Base-by-base conservation (phyloP, 441 rosid species). In the Mallotus japonicus region DNA sequence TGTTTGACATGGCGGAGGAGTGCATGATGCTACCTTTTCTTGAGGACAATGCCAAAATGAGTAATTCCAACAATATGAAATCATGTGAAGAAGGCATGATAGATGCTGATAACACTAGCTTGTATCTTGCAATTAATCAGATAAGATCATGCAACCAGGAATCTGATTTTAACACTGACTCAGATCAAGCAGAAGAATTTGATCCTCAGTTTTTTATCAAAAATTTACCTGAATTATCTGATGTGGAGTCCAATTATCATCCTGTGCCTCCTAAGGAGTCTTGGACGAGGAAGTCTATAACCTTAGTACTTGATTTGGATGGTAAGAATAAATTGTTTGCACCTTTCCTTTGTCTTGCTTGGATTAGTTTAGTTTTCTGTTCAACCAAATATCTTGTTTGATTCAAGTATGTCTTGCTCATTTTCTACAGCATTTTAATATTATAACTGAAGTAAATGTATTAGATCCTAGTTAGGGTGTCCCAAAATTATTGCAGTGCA, bases 231-330 rank as follows among this genome's bases (percentile, higher is more conserved):
- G 99, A 94, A 83, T 81, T 94, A 73, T 89, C 96, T 10, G 96
- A 94, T 69, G 89, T 86, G 73, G 92, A 86, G 56, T 80, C 96
- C 53, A 88, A 78, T 77, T 86, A 83, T 83, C 84, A 64, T 71
- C 89, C 91, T 57, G 37, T 71, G 65, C 69, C 46, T 14, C 76
- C 84, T 12, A 85, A 80, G 77, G 90, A 87, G 72, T 77, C 84
- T 75, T 56, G 74, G 72, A 79, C 80, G 76, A 80, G 83, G 85
- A 94, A 92, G 75, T 70, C 89, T 50, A 79, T 86, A 62, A 94
- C 97, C 54, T 85, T 94, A 66, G 97, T 87, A 66, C 99, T 94
- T 79, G 99, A 94, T 85, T 88, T 94, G 85, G 99, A 94, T 81
- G 98, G 98, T 94, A 92, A 84, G 88, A 24, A 72, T 28, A 15